These are phyloP conservation scores for Begonia peltatifolia DNA, from an alignment of 306 rosid genomes.

Conservation along the genomic window DNA sequence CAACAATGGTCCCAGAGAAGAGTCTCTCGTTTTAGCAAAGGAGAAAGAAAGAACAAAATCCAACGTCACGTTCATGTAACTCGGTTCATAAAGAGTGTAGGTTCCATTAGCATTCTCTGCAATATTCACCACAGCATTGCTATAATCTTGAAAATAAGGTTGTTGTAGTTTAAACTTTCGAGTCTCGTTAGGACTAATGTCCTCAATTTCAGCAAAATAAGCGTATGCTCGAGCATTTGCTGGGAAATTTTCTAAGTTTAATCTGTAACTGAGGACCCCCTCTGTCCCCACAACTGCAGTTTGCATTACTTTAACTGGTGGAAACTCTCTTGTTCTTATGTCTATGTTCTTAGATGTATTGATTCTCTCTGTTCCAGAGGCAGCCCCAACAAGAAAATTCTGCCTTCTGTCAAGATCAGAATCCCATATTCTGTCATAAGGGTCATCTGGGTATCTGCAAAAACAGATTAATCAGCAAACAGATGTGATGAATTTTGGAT, in stretches of 20 bases:
- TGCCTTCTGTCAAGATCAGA: constrained; percentile 85
- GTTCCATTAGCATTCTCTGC: constrained; percentile 94
- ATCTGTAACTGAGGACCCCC: constrained; percentile 54
- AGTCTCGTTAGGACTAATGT: constrained; percentile 47
- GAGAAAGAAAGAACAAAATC: constrained; percentile 76
- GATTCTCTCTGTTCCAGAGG: constrained; percentile 77
- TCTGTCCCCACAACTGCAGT: constrained; percentile 71
- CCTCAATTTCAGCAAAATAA: constrained; percentile 75
- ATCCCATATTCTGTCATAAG: constrained; percentile 94
- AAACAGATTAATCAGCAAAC: constrained; percentile 2
- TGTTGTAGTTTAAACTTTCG: constrained; percentile 65
- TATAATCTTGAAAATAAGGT: constrained; percentile 52
- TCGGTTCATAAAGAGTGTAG: constrained; percentile 88
- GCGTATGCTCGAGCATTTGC: constrained; percentile 81
- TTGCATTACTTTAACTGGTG: constrained; percentile 84
- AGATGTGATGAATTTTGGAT: background rate
- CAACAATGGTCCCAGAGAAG: constrained; percentile 68
- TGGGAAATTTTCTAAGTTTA: constrained; percentile 77
- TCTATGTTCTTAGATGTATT: constrained; percentile 40
- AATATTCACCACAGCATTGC: constrained; percentile 77
- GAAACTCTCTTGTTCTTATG: constrained; percentile 53
- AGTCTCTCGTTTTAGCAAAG: constrained; percentile 60
- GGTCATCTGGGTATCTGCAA: constrained; percentile 95
- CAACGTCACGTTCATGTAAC: constrained; percentile 83
- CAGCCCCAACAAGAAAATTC: constrained; percentile 81